These are phyloP conservation scores for Hansenula sp. DNA, from an alignment of 1,139 yeast species.

Conservation along the genomic window DNA sequence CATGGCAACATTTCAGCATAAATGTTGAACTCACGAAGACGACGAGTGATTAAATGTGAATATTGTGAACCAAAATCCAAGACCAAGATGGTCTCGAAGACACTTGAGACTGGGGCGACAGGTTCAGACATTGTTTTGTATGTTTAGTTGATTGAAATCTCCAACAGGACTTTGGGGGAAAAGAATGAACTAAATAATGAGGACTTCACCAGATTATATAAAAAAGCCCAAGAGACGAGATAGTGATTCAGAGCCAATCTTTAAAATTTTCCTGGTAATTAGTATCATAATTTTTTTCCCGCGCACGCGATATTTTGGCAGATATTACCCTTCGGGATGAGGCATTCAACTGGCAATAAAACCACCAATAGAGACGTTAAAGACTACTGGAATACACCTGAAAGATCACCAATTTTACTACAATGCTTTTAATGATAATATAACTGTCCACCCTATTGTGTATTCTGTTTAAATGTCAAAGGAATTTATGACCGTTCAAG, in stretches of 20 bases:
- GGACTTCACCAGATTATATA: not conserved
- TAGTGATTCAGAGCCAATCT: not conserved
- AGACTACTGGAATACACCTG: not conserved
- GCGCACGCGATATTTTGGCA: not conserved
- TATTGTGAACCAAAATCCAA: slow-evolving; percentile 98
- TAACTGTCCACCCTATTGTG: not conserved
- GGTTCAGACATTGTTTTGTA: slow-evolving; percentile 16
- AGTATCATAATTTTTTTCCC: not conserved
- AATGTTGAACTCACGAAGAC: slow-evolving; percentile 95
- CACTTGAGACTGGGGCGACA: slow-evolving; percentile 56
- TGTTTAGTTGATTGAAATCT: not conserved
- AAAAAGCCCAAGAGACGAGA: not conserved
- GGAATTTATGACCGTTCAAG: slow-evolving; percentile 24
- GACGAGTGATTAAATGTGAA: slow-evolving; percentile 94
- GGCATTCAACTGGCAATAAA: not conserved
- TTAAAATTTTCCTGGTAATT: not conserved
- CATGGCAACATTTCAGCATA: slow-evolving; percentile 99
- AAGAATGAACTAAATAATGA: not conserved
- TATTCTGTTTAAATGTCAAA: slow-evolving; percentile 5
- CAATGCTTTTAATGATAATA: not conserved
- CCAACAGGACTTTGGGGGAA: not conserved
- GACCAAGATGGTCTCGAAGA: slow-evolving; percentile 94
- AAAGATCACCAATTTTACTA: too few relatives aligned
- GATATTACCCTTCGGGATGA: not conserved
- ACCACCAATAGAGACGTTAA: not conserved